A percentile compares a stretch with the other conserved stretches of the same genome.
These are phyloP conservation scores for Orbilia brochopaga DNA, from an alignment of 2,329 filamentous ascomycete genomes.

Conservation along the genomic window DNA sequence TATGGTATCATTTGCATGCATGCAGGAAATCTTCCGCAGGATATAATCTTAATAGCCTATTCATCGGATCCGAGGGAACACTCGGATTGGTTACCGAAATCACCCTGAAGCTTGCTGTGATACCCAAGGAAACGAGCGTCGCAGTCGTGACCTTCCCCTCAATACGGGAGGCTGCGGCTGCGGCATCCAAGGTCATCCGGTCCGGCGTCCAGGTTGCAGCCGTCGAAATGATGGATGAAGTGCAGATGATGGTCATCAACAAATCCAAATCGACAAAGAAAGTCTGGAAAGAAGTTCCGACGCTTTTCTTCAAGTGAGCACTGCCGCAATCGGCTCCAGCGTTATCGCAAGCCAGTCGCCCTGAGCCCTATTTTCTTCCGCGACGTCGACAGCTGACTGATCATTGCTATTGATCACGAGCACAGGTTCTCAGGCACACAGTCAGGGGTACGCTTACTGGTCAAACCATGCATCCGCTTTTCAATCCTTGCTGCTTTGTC, in stretches of 20 bases:
- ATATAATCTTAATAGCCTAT: slow-evolving; percentile 87
- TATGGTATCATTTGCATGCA: slow-evolving; percentile 16
- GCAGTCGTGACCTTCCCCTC: slow-evolving; percentile 81
- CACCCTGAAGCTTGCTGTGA: slow-evolving; percentile 81
- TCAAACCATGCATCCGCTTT: slow-evolving; percentile 42
- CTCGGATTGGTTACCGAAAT: slow-evolving; percentile 91
- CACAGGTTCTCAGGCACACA: slow-evolving; percentile 48
- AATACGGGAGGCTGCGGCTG: slow-evolving; percentile 75
- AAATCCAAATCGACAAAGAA: slow-evolving; percentile 71
- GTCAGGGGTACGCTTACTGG: slow-evolving; percentile 48
- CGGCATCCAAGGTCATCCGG: slow-evolving; percentile 77
- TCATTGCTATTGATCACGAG: slow-evolving; percentile 42
- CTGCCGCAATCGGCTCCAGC: slow-evolving; percentile 1
- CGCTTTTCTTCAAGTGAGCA: slow-evolving; percentile 77
- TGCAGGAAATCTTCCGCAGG: slow-evolving; percentile 83
- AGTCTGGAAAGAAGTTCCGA: slow-evolving; percentile 76
- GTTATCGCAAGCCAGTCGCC: neutral
- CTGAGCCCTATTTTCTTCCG: slow-evolving; percentile 9
- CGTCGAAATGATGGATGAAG: slow-evolving; percentile 87
- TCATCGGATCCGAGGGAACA: slow-evolving; percentile 90
- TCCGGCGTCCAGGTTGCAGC: slow-evolving; percentile 74
- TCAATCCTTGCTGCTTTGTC: slow-evolving; percentile 12
- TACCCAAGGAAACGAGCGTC: slow-evolving; percentile 78
- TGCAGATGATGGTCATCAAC: slow-evolving; percentile 85
- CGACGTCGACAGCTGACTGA: slow-evolving; percentile 47